These are phyloP conservation scores for Sugiyamaella xylanicola DNA, from an alignment of 1,139 yeast species.

Conservation along the genomic window DNA sequence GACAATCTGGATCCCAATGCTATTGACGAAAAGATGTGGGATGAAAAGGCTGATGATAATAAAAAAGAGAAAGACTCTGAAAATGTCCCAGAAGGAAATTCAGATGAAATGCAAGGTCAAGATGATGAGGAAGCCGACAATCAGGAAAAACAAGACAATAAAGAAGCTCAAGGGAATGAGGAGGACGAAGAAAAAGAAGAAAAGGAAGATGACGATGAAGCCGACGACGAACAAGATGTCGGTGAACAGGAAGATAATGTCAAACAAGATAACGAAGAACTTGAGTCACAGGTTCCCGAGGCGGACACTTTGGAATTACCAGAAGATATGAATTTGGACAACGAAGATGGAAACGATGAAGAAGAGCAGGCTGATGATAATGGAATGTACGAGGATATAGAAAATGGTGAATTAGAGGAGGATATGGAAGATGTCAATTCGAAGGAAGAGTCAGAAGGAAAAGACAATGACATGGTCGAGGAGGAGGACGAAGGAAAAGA, in stretches of 20 bases:
- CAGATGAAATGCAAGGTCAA: slow-evolving; percentile 78
- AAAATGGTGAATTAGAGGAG: slow-evolving; percentile 39
- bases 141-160: slow-evolving; percentile 39
- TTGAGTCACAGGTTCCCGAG: slow-evolving; percentile 44
- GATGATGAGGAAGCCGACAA: slow-evolving; percentile 53
- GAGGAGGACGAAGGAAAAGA: slow-evolving; percentile 38
- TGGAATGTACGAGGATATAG: slow-evolving; percentile 39
- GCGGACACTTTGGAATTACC: slow-evolving; percentile 45
- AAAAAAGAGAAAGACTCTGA: slow-evolving; percentile 64
- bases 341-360: slow-evolving; percentile 39
- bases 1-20: slow-evolving; percentile 94
- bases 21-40: slow-evolving; percentile 98
- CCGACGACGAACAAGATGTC: slow-evolving; percentile 73
- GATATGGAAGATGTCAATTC: slow-evolving; percentile 34
- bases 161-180: slow-evolving; percentile 40
- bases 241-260: slow-evolving; percentile 88
- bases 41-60: slow-evolving; percentile 80
- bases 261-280: slow-evolving; percentile 63
- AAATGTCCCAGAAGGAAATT: slow-evolving; percentile 71
- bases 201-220: slow-evolving; percentile 48
- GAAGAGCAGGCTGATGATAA: slow-evolving; percentile 34
- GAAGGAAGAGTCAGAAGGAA: slow-evolving; percentile 37
- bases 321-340: slow-evolving; percentile 41
- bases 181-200: slow-evolving; percentile 48
- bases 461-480: slow-evolving; percentile 39